Evolutionary conservation across 805 yeast genomes (phyloP), one percentile per base, ranked within the genome.

Genomic region (Ogataea glucozyma): DNA sequence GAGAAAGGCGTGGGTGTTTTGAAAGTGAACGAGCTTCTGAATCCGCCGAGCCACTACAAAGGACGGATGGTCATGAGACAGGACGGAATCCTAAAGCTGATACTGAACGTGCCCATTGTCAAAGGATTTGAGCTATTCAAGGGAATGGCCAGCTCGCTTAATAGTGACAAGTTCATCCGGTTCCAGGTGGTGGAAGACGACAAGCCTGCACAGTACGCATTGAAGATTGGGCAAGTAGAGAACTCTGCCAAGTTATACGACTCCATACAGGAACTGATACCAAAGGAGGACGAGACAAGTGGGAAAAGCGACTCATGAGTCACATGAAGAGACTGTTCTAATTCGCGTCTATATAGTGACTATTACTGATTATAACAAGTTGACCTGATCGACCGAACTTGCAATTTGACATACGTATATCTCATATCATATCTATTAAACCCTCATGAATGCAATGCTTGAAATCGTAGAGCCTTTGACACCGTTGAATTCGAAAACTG

Each of bases 1-100:
- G 99, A 93, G 65, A 79, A 93, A 57, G 99, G 99, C 18, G 73
- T 85, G 31, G 99, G 99, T 2, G 75, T 79, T 4, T 66, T 93
- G n/a, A 96, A 88, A 59, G 75, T 93, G 19, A 91, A 93, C 63
- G 52, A 57, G 40, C 44, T 61, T 20, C 38, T 44, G 11, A 44
- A 47, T 4, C 63, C 71, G 2, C 49, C 53, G 9, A 46, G 48
- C 10, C 57, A 64, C 7, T 58, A 61, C 29, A 75, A 75, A 41
- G 72, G 83, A 0, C 78, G 99, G 53, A 61, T 93, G 9, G 83
- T 93, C 4, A 89, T 93, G 97, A 79, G 99, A 60, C 83, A 96
- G 4, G 87, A 86, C 47, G 95, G 96, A 2, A 76, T 88, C 13
- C 71, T 88, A 47, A 79, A 88, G 49, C 91, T 93, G 9, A 80